These are phyloP conservation scores for Xylaria sp. DNA, from an alignment of 2,329 filamentous ascomycete species.

Conservation along the genomic window DNA sequence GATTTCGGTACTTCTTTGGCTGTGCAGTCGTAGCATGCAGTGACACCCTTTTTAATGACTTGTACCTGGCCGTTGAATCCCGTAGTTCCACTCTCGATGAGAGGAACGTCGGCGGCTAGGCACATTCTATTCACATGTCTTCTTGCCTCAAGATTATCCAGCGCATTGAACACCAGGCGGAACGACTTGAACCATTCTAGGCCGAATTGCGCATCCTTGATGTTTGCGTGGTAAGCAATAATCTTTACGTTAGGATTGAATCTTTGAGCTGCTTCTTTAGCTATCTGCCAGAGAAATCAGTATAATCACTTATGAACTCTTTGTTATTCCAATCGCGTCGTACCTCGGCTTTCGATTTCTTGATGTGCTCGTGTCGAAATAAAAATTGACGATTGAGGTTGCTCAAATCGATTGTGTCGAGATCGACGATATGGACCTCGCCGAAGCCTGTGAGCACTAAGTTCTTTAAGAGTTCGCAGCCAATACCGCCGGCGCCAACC, in stretches of 20 bases:
- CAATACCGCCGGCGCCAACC: constrained; percentile 96
- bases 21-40: constrained; percentile 96
- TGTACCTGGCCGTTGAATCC: constrained; percentile 98
- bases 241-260: constrained; percentile 93
- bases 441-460: constrained; percentile 91
- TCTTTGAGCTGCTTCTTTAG: constrained; percentile 86
- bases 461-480: constrained; percentile 97
- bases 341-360: constrained; percentile 94
- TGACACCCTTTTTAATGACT: constrained; percentile 90
- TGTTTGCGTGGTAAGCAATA: constrained; percentile 90
- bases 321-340: constrained; percentile 48
- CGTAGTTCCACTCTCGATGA: constrained; percentile 96
- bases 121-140: constrained; percentile 99
- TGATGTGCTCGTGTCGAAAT: constrained; percentile 96
- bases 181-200: constrained; percentile 89
- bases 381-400: constrained; percentile 98
- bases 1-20: constrained; percentile 90
- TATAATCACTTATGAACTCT: constrained; percentile 28
- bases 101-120: constrained; percentile 84
- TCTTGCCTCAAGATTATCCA: constrained; percentile 94
- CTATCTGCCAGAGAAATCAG: constrained; percentile 68
- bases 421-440: constrained; percentile 92
- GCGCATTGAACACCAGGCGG: constrained; percentile 90
- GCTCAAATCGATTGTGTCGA: constrained; percentile 97
- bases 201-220: constrained; percentile 88